These are phyloP conservation scores for Myrica gale DNA, from an alignment of 306 rosid genomes.

Conservation along the genomic window DNA sequence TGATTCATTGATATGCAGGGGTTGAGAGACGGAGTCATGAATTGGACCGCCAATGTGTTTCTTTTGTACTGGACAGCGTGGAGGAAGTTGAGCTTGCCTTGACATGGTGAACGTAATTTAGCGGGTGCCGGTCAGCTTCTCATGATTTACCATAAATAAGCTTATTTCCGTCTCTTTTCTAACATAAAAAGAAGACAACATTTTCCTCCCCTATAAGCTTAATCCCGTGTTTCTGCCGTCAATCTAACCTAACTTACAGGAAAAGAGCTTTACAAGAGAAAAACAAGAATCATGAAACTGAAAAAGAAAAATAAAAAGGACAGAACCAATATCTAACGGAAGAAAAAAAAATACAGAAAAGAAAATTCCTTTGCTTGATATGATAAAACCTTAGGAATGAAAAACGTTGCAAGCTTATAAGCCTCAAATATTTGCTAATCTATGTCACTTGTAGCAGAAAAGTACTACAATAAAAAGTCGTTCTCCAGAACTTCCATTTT, in stretches of 20 bases:
- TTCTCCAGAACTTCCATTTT: background rate
- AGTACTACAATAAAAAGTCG: background rate
- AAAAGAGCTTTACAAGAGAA: background rate
- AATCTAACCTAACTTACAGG: slow-evolving; percentile 19
- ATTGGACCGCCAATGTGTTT: slow-evolving; percentile 26
- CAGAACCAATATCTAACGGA: background rate
- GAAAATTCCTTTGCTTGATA: background rate
- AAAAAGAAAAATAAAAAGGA: background rate
- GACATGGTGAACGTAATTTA: slow-evolving; percentile 38
- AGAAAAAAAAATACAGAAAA: background rate
- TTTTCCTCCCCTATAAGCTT: slow-evolving; percentile 13
- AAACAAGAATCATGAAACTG: background rate
- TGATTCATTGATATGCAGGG: slow-evolving; percentile 17
- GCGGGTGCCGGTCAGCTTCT: slow-evolving; percentile 30
- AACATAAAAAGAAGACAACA: background rate
- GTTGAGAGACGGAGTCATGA: slow-evolving; percentile 11
- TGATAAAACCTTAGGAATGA: background rate
- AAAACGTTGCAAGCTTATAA: background rate
- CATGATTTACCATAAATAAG: background rate
- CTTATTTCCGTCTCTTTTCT: slow-evolving; percentile 17
- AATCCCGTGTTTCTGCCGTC: slow-evolving; percentile 15
- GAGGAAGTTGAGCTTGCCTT: slow-evolving; percentile 51
- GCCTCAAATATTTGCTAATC: background rate
- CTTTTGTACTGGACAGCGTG: slow-evolving; percentile 47
- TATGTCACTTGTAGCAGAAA: background rate